Conservation (phyloP, 768 basidiomycete species). For the Naganishia friedmannii region DNA sequence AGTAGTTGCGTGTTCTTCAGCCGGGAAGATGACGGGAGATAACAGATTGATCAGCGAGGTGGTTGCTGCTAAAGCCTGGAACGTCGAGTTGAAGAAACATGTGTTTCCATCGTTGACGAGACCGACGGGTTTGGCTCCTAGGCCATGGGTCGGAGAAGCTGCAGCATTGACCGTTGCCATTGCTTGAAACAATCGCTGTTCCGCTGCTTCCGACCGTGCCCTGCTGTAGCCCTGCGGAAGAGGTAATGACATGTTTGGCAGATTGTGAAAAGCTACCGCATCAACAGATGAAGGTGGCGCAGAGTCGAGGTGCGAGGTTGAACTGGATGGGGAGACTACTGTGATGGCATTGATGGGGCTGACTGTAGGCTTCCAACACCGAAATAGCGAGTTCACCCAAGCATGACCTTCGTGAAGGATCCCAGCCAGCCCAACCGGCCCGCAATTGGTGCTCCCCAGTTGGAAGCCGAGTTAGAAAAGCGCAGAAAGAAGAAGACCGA, state of each 20-base stretch:
- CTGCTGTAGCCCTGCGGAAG: conserved; percentile 3
- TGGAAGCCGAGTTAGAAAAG: conserved; percentile 1
- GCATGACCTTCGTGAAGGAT: neutral
- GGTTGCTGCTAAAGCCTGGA: conserved; percentile 66
- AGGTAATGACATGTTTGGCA: conserved; percentile 17
- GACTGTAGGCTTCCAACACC: neutral
- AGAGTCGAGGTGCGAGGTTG: conserved; percentile 9
- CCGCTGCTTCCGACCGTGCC: conserved; percentile 11
- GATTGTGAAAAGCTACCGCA: neutral
- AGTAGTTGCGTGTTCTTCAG: neutral
- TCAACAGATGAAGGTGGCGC: neutral
- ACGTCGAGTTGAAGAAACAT: conserved; percentile 92
- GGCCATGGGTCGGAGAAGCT: conserved; percentile 14
- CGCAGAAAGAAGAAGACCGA: neutral
- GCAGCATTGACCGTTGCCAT: conserved; percentile 21
- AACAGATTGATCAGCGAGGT: conserved; percentile 40
- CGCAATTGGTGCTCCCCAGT: neutral
- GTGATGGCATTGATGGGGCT: neutral
- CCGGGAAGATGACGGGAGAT: conserved; percentile 28
- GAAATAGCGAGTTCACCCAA: neutral
- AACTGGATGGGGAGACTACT: neutral
- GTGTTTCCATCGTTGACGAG: conserved; percentile 58
- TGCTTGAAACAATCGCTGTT: conserved; percentile 18
- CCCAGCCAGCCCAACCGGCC: neutral
- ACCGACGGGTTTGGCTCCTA: conserved; percentile 44